Base-by-base conservation (phyloP, 805 yeast species). In the Candida sithepensis region DNA sequence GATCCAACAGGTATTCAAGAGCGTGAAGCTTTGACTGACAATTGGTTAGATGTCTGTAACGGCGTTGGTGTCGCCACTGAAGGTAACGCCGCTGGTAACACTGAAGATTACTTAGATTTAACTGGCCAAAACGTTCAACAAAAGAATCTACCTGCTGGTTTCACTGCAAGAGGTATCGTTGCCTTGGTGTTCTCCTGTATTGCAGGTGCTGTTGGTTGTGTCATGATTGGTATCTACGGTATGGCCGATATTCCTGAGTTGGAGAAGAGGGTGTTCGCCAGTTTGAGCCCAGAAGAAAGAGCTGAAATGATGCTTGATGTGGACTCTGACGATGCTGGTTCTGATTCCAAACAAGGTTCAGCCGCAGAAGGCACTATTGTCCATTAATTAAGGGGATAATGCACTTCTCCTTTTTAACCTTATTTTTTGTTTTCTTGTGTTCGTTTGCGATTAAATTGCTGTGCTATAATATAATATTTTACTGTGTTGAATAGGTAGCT, bases 141-240 rank as follows among this genome's bases (percentile, higher is more conserved):
- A 30, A 71, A 73, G 54, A 57, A 69, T 38, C 77, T 94, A 60
- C 98, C 98, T 41, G 64, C 75, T 40, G 97, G 97, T 18, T 94
- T 94, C 79, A 92, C 98, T 43, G 88, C 96, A 48, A 83, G 85
- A 64, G 99, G 99, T 74, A 84, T 85, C 65, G 96, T 92, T 45
- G 98, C 98, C 12, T 72, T 94, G 67, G 92, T 85, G 18, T 92
- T 94, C 76, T 88, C 97, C 6, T 80, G 88, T 74, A 61, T 92
- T 57, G 79, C 96, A 43, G 99, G 94, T 62, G 64, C 88, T 53
- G 68, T 88, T 18, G 99, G 99, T 68, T 71, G 91, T 69, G 73
- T 71, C 47, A 77, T 84, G 56, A 88, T 94, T 61, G 77, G 85
- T 42, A 60, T 82, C 66, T 94, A 92, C 69, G 99, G 99, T 71